Percentiles rank a stretch among this genome's conserved stretches.
Conservation (phyloP, 805 yeast species). For the Nematodospora valgi region DNA sequence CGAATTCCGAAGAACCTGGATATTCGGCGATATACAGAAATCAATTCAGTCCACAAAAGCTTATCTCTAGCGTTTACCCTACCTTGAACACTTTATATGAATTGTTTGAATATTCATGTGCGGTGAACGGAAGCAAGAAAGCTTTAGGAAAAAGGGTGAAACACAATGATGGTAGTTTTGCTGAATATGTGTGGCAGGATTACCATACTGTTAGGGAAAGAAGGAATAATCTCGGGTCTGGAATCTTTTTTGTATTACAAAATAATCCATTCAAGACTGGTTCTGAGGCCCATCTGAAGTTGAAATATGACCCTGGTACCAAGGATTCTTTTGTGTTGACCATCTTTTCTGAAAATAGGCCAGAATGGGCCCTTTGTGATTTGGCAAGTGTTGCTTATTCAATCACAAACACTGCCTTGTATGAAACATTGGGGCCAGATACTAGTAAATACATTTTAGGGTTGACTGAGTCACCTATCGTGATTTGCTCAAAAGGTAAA, state of each 20-base stretch:
- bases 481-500: slow-evolving; percentile 52
- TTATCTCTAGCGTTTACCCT: slow-evolving; percentile 39
- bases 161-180: slow-evolving; percentile 24
- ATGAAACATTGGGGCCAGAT: slow-evolving; percentile 37
- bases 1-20: slow-evolving; percentile 19
- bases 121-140: slow-evolving; percentile 30
- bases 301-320: slow-evolving; percentile 4
- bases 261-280: slow-evolving; percentile 30
- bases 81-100: slow-evolving; percentile 42
- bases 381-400: slow-evolving; percentile 28
- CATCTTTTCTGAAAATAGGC: slow-evolving; percentile 30
- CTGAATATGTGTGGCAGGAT: slow-evolving; percentile 26
- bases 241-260: slow-evolving; percentile 28
- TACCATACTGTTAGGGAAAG: slow-evolving; percentile 24
- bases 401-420: slow-evolving; percentile 36
- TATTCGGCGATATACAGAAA: slow-evolving; percentile 31
- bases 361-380: slow-evolving; percentile 38
- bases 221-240: slow-evolving; percentile 33
- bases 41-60: slow-evolving; percentile 12
- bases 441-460: slow-evolving; percentile 31
- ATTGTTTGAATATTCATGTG: slow-evolving; percentile 41
- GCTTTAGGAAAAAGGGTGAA: slow-evolving; percentile 46
- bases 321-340: slow-evolving; percentile 28
- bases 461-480: slow-evolving; percentile 37
- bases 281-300: slow-evolving; percentile 13